These are phyloP conservation scores for Vigna hirtella DNA, from an alignment of 306 rosid species.

Conservation along the genomic window DNA sequence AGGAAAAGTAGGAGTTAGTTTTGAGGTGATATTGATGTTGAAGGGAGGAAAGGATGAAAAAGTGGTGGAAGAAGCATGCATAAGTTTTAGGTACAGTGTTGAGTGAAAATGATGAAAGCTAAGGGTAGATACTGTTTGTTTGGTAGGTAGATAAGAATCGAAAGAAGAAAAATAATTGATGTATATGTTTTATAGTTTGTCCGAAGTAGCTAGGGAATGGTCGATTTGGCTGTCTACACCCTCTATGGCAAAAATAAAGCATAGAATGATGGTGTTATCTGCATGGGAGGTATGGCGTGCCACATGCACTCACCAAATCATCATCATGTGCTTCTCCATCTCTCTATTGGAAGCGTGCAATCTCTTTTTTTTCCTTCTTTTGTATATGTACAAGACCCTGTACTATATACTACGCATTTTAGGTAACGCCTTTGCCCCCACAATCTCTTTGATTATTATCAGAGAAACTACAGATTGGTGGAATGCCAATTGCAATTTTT, in stretches of 20 bases:
- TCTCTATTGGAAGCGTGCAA: slow-evolving; percentile 31
- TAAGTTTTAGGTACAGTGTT: slow-evolving; percentile 15
- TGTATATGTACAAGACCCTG: neutral
- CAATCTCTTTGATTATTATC: too few species aligned
- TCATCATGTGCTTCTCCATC: slow-evolving; percentile 43
- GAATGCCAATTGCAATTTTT: too few species aligned
- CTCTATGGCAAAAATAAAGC: slow-evolving; percentile 44
- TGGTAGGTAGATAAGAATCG: slow-evolving; percentile 22
- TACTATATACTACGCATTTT: too few species aligned
- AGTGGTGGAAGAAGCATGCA: neutral
- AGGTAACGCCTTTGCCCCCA: too few species aligned
- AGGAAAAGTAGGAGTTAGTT: neutral
- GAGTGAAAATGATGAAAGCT: slow-evolving; percentile 27
- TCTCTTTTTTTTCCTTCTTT: neutral
- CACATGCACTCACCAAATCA: slow-evolving; percentile 54
- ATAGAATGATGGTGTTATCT: slow-evolving; percentile 70
- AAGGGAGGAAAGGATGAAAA: slow-evolving; percentile 9
- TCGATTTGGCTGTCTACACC: slow-evolving; percentile 48
- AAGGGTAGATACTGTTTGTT: neutral
- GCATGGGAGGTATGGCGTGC: slow-evolving; percentile 81
- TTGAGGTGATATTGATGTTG: neutral
- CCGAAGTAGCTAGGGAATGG: slow-evolving; percentile 47
- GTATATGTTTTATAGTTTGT: slow-evolving; percentile 43
- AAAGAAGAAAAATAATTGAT: slow-evolving; percentile 49
- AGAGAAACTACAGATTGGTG: too few species aligned